phyloP scores from a whole-genome alignment of 306 rosid genomes.

The Dryas octopetala region DNA sequence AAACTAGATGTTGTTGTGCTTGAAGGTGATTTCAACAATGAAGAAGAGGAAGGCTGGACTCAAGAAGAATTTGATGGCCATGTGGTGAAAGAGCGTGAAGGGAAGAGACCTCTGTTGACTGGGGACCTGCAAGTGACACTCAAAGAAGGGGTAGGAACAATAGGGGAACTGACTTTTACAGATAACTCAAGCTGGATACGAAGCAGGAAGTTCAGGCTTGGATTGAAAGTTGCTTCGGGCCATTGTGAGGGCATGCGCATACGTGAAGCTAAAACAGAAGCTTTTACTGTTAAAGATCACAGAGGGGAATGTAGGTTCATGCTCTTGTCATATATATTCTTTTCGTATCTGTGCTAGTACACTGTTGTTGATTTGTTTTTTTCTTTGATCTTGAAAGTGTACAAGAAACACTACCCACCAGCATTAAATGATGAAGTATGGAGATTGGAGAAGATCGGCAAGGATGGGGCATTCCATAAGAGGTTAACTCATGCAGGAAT shows the following conservation, averaged over 20 bases:
- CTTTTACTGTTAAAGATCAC: constrained; percentile 98
- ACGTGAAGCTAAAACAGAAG: constrained; percentile 98
- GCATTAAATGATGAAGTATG: constrained; percentile 82
- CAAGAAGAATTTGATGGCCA: constrained; percentile 93
- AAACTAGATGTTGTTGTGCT: constrained; percentile 95
- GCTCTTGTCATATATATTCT: constrained; percentile 17
- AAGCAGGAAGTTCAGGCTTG: constrained; percentile 98
- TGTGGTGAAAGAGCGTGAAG: constrained; percentile 96
- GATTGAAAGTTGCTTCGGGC: constrained; percentile 78
- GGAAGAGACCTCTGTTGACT: constrained; percentile 90
- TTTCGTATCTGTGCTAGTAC: constrained; percentile 12
- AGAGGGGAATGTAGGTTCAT: constrained; percentile 91
- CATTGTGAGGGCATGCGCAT: constrained; percentile 72
- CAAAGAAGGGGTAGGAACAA: constrained; percentile 95
- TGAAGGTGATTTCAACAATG: constrained; percentile 96
- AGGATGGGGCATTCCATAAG: constrained; percentile 99
- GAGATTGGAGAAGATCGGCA: constrained; percentile 98
- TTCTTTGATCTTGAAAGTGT: constrained; percentile 54
- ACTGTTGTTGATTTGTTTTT: background rate
- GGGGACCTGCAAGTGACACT: constrained; percentile 91
- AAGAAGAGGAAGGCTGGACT: constrained; percentile 92
- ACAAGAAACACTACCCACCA: constrained; percentile 99
- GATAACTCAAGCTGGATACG: constrained; percentile 99
- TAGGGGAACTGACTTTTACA: constrained; percentile 88
- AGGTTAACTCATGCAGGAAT: constrained; percentile 59